A percentile compares a stretch with the other conserved stretches of the same genome.
Evolutionary conservation across 2,329 filamentous ascomycete species (phyloP).

Genomic region (Nemania diffusa): DNA sequence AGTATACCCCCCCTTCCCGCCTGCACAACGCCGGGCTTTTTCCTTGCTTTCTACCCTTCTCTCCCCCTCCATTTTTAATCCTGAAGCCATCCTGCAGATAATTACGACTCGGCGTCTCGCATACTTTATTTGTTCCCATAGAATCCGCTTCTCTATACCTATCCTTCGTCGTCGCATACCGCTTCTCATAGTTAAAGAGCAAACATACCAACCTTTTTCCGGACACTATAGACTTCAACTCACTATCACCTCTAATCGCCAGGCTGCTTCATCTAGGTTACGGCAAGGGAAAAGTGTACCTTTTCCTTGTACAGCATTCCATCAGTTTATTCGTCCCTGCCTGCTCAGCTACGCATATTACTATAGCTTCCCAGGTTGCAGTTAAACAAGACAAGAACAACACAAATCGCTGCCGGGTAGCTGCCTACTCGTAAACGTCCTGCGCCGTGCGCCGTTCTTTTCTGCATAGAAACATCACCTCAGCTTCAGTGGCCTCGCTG

Average conservation of each 20-base stretch:
- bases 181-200: conserved; percentile 2
- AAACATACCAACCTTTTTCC: not conserved
- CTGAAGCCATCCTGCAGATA: conserved; percentile 15
- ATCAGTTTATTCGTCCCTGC: not conserved
- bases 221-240: conserved; percentile 6
- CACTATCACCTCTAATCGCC: not conserved
- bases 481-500: conserved; percentile 29
- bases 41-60: conserved; percentile 32
- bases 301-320: not conserved
- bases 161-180: not conserved
- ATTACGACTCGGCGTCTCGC: conserved; percentile 21
- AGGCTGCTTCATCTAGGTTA: conserved; percentile 16
- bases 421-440: conserved; percentile 1
- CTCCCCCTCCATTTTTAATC: conserved; percentile 26
- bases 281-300: conserved; percentile 4
- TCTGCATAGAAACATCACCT: conserved; percentile 12
- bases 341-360: not conserved
- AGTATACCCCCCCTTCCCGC: conserved; percentile 30
- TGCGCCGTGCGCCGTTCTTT: not conserved
- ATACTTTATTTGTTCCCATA: conserved; percentile 26
- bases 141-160: conserved; percentile 14
- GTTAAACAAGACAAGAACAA: not conserved
- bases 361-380: conserved; percentile 3
- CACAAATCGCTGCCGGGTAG: not conserved
- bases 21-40: conserved; percentile 32